Evolutionary conservation across 352 stramenopile genomes (phyloP), one percentile per base, ranked within the genome.

Genomic region (Blastocystis sp.): DNA sequence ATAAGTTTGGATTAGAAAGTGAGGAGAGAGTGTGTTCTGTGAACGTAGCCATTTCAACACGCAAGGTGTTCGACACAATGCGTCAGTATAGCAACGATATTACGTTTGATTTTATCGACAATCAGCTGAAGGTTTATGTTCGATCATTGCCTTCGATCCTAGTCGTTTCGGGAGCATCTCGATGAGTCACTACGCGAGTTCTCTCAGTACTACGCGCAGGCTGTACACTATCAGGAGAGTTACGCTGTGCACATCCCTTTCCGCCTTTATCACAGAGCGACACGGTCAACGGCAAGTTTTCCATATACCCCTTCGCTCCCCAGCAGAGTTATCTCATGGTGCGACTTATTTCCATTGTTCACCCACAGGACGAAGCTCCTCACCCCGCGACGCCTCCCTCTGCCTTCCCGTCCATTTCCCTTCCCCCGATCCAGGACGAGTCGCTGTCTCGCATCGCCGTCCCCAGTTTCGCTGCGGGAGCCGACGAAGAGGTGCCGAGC

Each of bases 61-160:
- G 36, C 1, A 63, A 24, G 6, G 69, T 81, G 32, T 81, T 81
- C 49, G 53, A 81, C n/a, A 81, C 69, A 24, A 81, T 81, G 69
- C 69, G 69, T 46, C 69, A 81, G 46, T 81, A 81, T 14, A 63
- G 69, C 29, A 81, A 81, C 18, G 69, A 81, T 27, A 65, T 81
- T 11, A 81, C 42, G 14, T 81, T 63, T 32, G 49, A 59, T 48
- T 81, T 81, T 48, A 81, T 81, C 16, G 69, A 81, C 16, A 61
- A 64, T 44, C 46, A 49, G n/a, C 32, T 81, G 9, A 61, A 59
- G 7, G 69, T 81, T 44, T 40, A 9, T 21, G 4, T 27, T 46
- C 18, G 24, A 21, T 32, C 27, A 21, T 8, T 0, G n/a, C n/a
- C 1, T 3, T 63, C 36, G 29, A 63, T 29, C 21, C 16, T 64